These are phyloP conservation scores for Scutellaria baicalensis DNA, from an alignment of 257 asterid genomes.

Conservation along the genomic window DNA sequence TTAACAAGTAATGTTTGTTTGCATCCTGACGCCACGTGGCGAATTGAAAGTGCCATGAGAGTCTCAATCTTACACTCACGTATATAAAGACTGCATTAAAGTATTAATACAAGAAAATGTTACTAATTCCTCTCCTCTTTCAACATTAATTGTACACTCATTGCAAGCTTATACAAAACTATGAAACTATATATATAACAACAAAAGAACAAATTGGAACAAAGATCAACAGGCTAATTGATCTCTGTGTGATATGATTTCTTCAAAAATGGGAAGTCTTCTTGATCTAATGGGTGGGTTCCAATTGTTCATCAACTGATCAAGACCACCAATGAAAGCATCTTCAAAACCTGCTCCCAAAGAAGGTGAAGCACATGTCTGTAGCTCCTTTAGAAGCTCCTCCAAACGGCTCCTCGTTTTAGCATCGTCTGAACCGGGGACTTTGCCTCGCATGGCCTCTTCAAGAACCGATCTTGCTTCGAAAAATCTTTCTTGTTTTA, in stretches of 20 bases:
- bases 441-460: constrained; percentile 37
- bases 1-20: too few species aligned
- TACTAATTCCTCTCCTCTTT: background rate
- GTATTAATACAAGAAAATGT: background rate
- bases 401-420: constrained; percentile 44
- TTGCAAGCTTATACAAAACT: background rate
- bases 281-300: constrained; percentile 43
- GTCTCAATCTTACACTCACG: too few species aligned
- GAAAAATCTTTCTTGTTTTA: constrained; percentile 44
- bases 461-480: constrained; percentile 65
- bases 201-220: background rate
- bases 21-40: too few species aligned
- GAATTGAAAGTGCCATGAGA: too few species aligned
- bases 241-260: constrained; percentile 69
- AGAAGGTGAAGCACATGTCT: constrained; percentile 17
- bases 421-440: constrained; percentile 56
- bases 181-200: background rate
- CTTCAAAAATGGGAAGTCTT: constrained; percentile 92
- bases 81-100: too few species aligned
- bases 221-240: constrained; percentile 73
- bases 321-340: constrained; percentile 56
- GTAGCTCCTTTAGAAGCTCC: constrained; percentile 53
- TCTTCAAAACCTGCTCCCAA: constrained; percentile 33
- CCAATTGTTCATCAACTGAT: constrained; percentile 67
- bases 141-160: background rate